Evolutionary conservation across 805 yeast species (phyloP).

Genomic region (Yarrowia divulgata): DNA sequence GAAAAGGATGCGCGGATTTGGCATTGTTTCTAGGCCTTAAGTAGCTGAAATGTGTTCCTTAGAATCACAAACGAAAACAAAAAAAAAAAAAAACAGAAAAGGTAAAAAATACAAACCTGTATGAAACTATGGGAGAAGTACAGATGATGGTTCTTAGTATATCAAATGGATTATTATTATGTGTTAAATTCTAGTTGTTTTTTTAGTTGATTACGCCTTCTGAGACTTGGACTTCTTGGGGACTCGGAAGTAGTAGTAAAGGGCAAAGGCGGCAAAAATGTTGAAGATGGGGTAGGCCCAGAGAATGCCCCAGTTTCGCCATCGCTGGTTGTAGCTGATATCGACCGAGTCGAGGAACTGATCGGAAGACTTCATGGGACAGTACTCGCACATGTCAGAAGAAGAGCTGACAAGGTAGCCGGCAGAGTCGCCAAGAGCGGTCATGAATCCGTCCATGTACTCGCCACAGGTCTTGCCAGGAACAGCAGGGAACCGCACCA

Average conservation of each 20-base stretch:
- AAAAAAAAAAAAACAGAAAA: no score
- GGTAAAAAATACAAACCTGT: no score
- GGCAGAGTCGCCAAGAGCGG: constrained; percentile 47
- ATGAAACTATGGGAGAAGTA: no score
- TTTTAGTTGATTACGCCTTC: neutral
- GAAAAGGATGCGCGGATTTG: no score
- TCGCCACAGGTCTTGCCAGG: constrained; percentile 64
- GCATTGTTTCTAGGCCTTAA: no score
- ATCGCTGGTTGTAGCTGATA: constrained; percentile 51
- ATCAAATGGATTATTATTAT: neutral
- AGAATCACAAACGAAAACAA: no score
- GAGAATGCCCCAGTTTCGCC: constrained; percentile 68
- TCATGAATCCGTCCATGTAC: constrained; percentile 56
- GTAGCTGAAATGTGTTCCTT: no score
- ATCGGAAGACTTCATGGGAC: constrained; percentile 66
- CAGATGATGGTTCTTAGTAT: no score
- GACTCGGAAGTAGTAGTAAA: constrained; percentile 76
- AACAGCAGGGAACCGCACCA: constrained; percentile 60
- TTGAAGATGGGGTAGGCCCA: constrained; percentile 59
- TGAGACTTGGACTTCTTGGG: constrained; percentile 52
- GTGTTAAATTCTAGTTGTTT: neutral
- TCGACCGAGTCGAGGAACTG: constrained; percentile 57
- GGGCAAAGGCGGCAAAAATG: constrained; percentile 54
- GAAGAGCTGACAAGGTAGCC: constrained; percentile 60
- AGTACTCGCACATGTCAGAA: constrained; percentile 64